Conservation (phyloP, 2,329 filamentous ascomycete species). For the Fusarium nygamai region DNA sequence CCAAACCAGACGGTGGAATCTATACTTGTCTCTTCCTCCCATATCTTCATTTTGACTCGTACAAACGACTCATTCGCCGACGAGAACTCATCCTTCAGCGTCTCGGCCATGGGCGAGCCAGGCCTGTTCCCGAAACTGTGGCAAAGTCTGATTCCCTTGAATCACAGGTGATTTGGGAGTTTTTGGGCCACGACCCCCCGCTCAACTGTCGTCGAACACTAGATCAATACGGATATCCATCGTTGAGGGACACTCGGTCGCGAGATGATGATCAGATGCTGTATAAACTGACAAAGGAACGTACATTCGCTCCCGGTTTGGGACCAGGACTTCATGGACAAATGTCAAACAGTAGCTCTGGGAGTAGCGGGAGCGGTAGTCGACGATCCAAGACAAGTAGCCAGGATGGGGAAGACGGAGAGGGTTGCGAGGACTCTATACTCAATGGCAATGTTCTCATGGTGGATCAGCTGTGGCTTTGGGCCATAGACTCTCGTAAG, state of each 20-base stretch:
- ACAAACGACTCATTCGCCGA: conserved; percentile 65
- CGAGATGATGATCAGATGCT: conserved; percentile 74
- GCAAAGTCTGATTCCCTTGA: conserved; percentile 66
- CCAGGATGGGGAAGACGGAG: conserved; percentile 40
- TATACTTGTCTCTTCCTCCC: conserved; percentile 65
- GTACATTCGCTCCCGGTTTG: conserved; percentile 38
- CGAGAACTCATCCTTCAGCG: conserved; percentile 64
- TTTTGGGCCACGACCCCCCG: conserved; percentile 67
- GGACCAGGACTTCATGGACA: conserved; percentile 43
- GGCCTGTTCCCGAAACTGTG: conserved; percentile 65
- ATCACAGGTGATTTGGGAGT: conserved; percentile 70
- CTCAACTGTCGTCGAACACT: conserved; percentile 70
- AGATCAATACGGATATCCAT: conserved; percentile 72
- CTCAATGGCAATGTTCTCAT: conserved; percentile 69
- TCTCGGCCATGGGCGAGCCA: conserved; percentile 62
- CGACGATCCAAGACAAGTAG: conserved; percentile 44
- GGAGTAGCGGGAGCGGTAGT: conserved; percentile 41
- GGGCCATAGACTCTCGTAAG: conserved; percentile 65
- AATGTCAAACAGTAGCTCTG: conserved; percentile 43
- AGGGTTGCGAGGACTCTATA: conserved; percentile 50
- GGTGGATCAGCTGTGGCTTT: conserved; percentile 74
- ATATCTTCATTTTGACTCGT: conserved; percentile 73
- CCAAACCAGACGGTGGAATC: conserved; percentile 43
- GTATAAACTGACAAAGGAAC: conserved; percentile 70
- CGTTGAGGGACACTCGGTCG: conserved; percentile 66